Percentiles rank a stretch among this genome's conserved stretches.
These are phyloP conservation scores for Acanthamoeba triangularis DNA, from an alignment of 208 protist genomes.

Conservation along the genomic window DNA sequence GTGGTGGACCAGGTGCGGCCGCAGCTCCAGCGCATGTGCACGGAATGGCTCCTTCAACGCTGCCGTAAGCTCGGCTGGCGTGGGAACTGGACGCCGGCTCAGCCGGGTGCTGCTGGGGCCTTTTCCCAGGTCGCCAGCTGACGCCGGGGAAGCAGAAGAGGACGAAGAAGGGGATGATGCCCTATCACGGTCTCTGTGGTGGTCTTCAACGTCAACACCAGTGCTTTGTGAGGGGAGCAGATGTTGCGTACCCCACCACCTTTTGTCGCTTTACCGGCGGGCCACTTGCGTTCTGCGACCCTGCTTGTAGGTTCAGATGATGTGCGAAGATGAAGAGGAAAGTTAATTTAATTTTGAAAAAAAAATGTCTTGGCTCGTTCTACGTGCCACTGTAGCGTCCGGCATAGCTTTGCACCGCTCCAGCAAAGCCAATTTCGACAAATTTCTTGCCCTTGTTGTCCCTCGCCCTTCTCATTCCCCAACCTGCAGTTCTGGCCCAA, in stretches of 20 bases:
- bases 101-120: neutral
- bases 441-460: neutral
- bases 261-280: no score
- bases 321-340: no score
- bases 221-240: no score
- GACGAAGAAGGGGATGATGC: neutral
- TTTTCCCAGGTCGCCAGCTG: neutral
- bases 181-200: no score
- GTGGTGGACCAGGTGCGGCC: neutral
- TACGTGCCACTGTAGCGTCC: neutral
- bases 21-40: neutral
- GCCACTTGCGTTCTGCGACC: no score
- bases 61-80: neutral
- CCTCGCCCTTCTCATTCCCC: neutral
- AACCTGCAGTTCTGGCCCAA: no score
- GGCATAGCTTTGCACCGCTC: neutral
- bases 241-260: no score
- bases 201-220: no score
- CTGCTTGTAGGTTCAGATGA: no score
- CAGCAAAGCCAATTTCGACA: neutral
- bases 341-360: no score
- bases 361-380: no score
- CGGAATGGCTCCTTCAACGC: neutral
- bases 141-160: neutral
- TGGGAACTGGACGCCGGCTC: neutral